Conservation (phyloP, 768 basidiomycete species). For the Dioszegia hungarica region DNA sequence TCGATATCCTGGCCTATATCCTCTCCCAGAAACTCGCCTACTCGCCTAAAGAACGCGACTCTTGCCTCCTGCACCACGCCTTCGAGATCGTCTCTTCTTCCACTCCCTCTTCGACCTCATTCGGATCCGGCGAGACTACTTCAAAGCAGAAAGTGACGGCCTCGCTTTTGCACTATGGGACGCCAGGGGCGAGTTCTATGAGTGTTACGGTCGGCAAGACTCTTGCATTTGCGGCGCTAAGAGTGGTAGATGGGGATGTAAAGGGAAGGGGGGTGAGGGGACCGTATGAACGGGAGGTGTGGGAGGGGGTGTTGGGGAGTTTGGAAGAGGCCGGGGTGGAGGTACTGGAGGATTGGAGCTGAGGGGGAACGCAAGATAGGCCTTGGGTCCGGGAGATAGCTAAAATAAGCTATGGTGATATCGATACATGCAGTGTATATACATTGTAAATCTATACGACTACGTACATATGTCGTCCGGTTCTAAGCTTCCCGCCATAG, state of each 20-base stretch:
- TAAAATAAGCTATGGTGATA: background rate
- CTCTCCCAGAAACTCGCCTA: conserved; percentile 71
- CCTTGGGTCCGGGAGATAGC: background rate
- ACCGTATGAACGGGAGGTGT: conserved; percentile 62
- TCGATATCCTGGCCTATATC: conserved; percentile 70
- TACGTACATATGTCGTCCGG: too few species aligned
- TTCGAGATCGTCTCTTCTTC: conserved; percentile 54
- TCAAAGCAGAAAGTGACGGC: conserved; percentile 59
- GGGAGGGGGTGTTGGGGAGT: conserved; percentile 59
- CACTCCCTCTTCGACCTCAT: background rate
- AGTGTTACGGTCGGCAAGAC: conserved; percentile 84
- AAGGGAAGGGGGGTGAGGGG: conserved; percentile 61
- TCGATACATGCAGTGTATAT: too few species aligned
- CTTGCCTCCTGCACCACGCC: conserved; percentile 81
- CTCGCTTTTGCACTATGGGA: conserved; percentile 62
- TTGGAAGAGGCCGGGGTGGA: conserved; percentile 54
- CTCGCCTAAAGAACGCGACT: conserved; percentile 66
- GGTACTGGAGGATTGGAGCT: conserved; percentile 44
- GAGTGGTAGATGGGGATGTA: conserved; percentile 62
- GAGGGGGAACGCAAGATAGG: background rate
- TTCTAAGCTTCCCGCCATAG: too few species aligned
- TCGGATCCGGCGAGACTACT: background rate
- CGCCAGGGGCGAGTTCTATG: conserved; percentile 67
- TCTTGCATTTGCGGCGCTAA: conserved; percentile 72
- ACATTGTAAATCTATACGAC: background rate